These are phyloP conservation scores for Colletotrichum sansevieriae DNA, from an alignment of 2,329 filamentous ascomycete species.

Conservation along the genomic window DNA sequence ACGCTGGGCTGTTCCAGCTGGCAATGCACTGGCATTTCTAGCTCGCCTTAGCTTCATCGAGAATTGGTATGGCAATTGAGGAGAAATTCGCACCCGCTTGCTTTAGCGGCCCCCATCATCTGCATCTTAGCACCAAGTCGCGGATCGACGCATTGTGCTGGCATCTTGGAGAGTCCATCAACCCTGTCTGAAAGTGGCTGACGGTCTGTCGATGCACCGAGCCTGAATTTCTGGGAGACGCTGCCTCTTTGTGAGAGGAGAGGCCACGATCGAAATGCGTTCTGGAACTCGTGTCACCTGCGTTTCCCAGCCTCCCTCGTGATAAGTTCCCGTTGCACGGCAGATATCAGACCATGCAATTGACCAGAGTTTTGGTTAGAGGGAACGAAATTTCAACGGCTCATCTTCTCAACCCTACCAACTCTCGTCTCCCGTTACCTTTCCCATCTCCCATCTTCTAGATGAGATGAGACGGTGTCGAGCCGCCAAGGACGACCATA, in stretches of 20 bases:
- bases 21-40: slow-evolving; percentile 24
- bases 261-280: slow-evolving; percentile 1
- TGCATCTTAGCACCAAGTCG: not conserved
- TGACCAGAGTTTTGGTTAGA: slow-evolving; percentile 8
- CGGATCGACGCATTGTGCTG: not conserved
- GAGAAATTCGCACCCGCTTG: slow-evolving; percentile 20
- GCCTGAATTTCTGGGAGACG: slow-evolving; percentile 1
- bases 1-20: slow-evolving; percentile 26
- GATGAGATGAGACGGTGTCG: not conserved
- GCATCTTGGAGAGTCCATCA: slow-evolving; percentile 2
- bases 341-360: slow-evolving; percentile 20
- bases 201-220: not conserved
- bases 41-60: not conserved
- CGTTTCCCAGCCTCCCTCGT: slow-evolving; percentile 32
- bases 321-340: slow-evolving; percentile 24
- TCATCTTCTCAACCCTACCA: not conserved
- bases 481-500: not conserved
- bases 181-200: slow-evolving; percentile 8
- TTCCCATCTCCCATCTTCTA: not conserved
- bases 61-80: not conserved
- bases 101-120: slow-evolving; percentile 5
- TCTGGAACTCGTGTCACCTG: slow-evolving; percentile 20
- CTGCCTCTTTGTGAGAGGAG: not conserved
- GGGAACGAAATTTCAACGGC: slow-evolving; percentile 3
- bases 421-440: not conserved